These are phyloP conservation scores for Leccinum ochraceum DNA, from an alignment of 768 basidiomycete genomes.

Conservation along the genomic window DNA sequence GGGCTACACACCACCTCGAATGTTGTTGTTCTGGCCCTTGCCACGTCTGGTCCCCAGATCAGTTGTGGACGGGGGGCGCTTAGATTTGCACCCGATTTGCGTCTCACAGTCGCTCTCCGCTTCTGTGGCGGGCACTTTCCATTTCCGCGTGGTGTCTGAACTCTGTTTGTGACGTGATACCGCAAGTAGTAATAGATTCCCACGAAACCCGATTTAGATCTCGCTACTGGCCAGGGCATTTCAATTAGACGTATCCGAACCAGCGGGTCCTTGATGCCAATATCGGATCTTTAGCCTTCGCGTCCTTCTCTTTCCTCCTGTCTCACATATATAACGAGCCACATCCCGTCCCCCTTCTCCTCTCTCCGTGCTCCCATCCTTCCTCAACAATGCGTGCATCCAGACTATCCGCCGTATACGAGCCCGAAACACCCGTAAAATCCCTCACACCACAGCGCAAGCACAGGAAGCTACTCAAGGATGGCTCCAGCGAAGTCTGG, in stretches of 20 bases:
- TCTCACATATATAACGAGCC: conserved; percentile 37
- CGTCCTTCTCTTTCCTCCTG: conserved; percentile 22
- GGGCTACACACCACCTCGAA: background rate
- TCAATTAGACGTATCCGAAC: conserved; percentile 34
- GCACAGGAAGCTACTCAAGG: conserved; percentile 83
- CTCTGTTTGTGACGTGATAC: conserved; percentile 18
- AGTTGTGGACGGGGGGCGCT: conserved; percentile 12
- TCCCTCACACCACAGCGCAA: conserved; percentile 70
- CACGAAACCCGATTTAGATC: conserved; percentile 33
- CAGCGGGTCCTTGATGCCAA: conserved; percentile 27
- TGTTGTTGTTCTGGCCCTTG: conserved; percentile 17
- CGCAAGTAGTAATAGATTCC: conserved; percentile 15
- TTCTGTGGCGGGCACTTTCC: conserved; percentile 50
- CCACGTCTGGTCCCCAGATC: conserved; percentile 18
- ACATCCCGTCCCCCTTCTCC: conserved; percentile 13
- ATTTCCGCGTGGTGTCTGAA: conserved; percentile 37
- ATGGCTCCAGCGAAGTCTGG: conserved; percentile 80
- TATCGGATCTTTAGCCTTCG: conserved; percentile 51
- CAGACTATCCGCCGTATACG: conserved; percentile 22
- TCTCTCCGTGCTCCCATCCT: conserved; percentile 10
- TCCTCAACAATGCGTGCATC: conserved; percentile 25
- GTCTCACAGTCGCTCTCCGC: conserved; percentile 42
- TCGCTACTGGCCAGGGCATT: conserved; percentile 31
- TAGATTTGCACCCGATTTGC: conserved; percentile 23
- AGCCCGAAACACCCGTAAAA: conserved; percentile 19